A percentile compares a stretch with the other conserved stretches of the same genome.
Conservation (phyloP, 371 early-diverging fungal genomes). For the Parasitella parasitica region DNA sequence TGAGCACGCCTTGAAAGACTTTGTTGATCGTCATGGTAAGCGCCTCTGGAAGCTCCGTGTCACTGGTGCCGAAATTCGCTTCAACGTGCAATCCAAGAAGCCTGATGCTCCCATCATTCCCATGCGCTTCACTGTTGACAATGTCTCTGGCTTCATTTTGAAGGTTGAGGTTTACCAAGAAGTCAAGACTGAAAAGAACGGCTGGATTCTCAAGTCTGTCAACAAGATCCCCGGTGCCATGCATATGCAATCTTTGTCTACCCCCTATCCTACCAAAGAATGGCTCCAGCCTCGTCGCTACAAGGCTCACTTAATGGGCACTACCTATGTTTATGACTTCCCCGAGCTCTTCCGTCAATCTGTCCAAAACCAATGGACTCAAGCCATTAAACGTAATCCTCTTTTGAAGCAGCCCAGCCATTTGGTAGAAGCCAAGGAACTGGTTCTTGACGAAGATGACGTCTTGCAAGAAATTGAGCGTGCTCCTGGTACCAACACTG, state of each 20-base stretch:
- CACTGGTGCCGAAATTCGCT: constrained; percentile 92
- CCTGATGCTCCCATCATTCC: constrained; percentile 73
- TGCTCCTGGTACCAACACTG: constrained; percentile 88
- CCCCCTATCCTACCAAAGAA: constrained; percentile 92
- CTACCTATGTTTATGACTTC: constrained; percentile 98
- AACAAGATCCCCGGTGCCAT: constrained; percentile 74
- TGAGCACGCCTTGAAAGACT: constrained; percentile 81
- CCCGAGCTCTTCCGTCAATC: constrained; percentile 92
- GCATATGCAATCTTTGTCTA: constrained; percentile 81
- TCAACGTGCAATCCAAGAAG: constrained; percentile 77
- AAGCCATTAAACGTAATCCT: constrained; percentile 58
- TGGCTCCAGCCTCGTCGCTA: constrained; percentile 96
- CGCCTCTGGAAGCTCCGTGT: constrained; percentile 94
- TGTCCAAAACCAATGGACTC: constrained; percentile 75
- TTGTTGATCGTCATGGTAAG: constrained; percentile 93
- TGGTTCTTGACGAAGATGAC: constrained; percentile 84
- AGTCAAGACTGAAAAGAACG: constrained; percentile 70
- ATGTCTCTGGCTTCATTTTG: constrained; percentile 89
- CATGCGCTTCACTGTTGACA: constrained; percentile 89
- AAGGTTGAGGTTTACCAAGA: constrained; percentile 93
- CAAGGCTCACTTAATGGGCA: constrained; percentile 97
- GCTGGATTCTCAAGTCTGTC: constrained; percentile 76
- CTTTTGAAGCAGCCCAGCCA: constrained; percentile 64
- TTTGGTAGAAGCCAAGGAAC: constrained; percentile 79
- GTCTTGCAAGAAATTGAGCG: constrained; percentile 79